These are phyloP conservation scores for Fragosphaeria purpurea DNA, from an alignment of 2,329 filamentous ascomycete species.

Conservation along the genomic window DNA sequence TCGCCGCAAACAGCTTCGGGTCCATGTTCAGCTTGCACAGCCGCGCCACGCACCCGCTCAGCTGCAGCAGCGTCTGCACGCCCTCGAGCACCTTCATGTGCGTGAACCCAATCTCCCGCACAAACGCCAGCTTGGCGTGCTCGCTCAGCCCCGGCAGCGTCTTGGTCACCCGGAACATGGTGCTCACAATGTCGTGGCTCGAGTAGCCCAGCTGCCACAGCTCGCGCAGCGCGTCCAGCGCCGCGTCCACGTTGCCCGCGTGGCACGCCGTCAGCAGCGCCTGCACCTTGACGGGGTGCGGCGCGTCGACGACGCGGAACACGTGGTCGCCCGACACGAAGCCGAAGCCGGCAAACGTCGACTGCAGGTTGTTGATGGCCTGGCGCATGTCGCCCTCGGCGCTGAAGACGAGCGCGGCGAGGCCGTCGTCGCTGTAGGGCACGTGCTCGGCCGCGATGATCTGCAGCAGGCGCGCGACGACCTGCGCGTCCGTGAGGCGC, in stretches of 20 bases:
- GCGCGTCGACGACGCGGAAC: conserved; percentile 93
- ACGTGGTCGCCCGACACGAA: conserved; percentile 98
- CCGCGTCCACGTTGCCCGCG: conserved; percentile 81
- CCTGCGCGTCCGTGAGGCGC: conserved; percentile 81
- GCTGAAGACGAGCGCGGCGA: conserved; percentile 93
- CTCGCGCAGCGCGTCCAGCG: conserved; percentile 77
- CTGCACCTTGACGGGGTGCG: conserved; percentile 96
- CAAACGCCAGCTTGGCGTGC: conserved; percentile 92
- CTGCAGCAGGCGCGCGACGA: conserved; percentile 82
- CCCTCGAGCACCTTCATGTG: conserved; percentile 99
- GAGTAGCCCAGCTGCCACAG: conserved; percentile 93
- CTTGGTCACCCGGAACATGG: conserved; percentile 98
- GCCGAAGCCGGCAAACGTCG: conserved; percentile 83
- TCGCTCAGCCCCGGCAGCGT: conserved; percentile 86
- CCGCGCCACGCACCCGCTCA: conserved; percentile 84
- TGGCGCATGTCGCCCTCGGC: conserved; percentile 98
- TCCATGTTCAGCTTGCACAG: conserved; percentile 97
- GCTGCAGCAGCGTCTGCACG: conserved; percentile 85
- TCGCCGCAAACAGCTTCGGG: conserved; percentile 59
- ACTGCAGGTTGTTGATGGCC: conserved; percentile 97
- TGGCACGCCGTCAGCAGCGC: conserved; percentile 97
- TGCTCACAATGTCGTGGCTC: conserved; percentile 98
- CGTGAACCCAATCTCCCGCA: conserved; percentile 96
- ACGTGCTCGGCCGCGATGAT: conserved; percentile 90
- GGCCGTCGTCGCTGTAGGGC: conserved; percentile 81